phyloP scores from a whole-genome alignment of 2,329 filamentous ascomycete species.

The Beauveria sp. region DNA sequence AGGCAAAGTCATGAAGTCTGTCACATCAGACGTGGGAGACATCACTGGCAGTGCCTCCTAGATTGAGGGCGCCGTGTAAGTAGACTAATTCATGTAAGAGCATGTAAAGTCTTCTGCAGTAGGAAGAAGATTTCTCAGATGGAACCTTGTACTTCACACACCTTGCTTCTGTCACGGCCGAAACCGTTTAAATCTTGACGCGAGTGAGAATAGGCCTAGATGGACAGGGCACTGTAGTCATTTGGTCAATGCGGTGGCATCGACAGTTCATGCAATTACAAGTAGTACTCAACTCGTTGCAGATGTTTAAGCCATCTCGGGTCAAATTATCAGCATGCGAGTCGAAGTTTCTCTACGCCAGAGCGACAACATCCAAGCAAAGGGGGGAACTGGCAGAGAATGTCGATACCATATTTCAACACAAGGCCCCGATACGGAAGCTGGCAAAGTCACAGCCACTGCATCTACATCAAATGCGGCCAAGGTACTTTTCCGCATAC shows the following conservation, averaged over 20 bases:
- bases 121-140: too few relatives aligned
- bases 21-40: too few relatives aligned
- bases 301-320: conserved; percentile 45
- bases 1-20: too few relatives aligned
- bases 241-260: background rate
- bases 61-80: too few relatives aligned
- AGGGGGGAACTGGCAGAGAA: conserved; percentile 36
- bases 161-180: too few relatives aligned
- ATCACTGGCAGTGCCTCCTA: too few relatives aligned
- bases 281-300: conserved; percentile 50
- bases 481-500: too few relatives aligned
- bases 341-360: conserved; percentile 43
- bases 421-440: conserved; percentile 21
- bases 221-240: too few relatives aligned
- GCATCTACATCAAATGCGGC: background rate
- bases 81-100: too few relatives aligned
- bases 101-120: too few relatives aligned
- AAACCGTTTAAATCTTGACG: too few relatives aligned
- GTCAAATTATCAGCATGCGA: conserved; percentile 51
- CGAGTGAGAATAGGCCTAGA: background rate
- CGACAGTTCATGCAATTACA: conserved; percentile 42
- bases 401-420: conserved; percentile 37
- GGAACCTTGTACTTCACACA: too few relatives aligned
- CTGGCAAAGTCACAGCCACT: conserved; percentile 24
- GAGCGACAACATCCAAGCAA: conserved; percentile 48